Base-by-base conservation (phyloP, 345 rosid genomes). In the Moricandia arvensis region DNA sequence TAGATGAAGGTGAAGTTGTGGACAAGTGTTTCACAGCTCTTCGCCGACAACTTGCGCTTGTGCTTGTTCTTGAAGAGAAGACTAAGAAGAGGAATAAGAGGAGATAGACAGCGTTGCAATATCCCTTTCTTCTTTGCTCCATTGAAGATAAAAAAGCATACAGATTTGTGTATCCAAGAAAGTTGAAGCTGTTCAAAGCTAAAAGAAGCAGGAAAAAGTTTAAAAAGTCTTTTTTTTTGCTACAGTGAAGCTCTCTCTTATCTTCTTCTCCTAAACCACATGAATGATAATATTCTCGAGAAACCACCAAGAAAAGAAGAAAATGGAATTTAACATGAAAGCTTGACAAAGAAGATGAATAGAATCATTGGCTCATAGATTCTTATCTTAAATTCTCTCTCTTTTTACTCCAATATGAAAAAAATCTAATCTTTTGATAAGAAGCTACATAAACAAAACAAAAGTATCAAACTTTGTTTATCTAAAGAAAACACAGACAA, bases 11-110 rank as follows among this genome's bases (percentile, higher is more conserved):
- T 34, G 35, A 34, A 17, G 59, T 35, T 47, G 82, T 51, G 41
- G 92, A 82, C 66, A 86, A 76, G 63, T 79, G 84, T 70, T 85
- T 81, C 41, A 75, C 79, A 18, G 83, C 78, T 74, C 83, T 49
- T 57, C 82, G 81, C n/a, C 83, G 87, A 84, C 94, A 87, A 31
- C 82, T 81, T 53, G 85, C 81, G 12, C 68, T 72, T 59, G 78
- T 55, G 12, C 68, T 72, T 59, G 78, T 55, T 24, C 45, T 68
- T 24, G 78, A 43, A 73, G 30, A 0, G 47, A 79, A 68, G 60
- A 57, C 17, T 41, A 79, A 62, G 66, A 75, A 76, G 76, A 76
- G 84, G 72, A 68, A 85, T 26, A 79, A 82, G 58, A 73, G 80
- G 8, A 74, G 73, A 18, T 57, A 72, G 57, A 73, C 59, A 55